A percentile compares a stretch with the other conserved stretches of the same genome.
phyloP scores from a whole-genome alignment of 768 basidiomycete genomes.

The Gymnopilus junonius region DNA sequence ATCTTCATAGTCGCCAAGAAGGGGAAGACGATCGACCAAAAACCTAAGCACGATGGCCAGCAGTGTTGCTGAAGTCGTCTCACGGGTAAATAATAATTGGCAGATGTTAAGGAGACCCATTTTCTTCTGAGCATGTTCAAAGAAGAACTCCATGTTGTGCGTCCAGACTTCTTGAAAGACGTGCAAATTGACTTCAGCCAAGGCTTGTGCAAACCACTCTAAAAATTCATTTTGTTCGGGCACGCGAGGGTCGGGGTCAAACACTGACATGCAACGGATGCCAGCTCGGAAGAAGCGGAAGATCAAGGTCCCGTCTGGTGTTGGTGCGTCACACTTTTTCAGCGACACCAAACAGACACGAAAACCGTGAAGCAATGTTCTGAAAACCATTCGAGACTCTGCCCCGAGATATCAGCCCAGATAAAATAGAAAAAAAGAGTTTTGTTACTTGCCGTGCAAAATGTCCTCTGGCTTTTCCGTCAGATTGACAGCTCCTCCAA shows the following conservation, averaged over 20 bases:
- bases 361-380: conserved; percentile 88
- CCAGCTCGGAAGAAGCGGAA: conserved; percentile 87
- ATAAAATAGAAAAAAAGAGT: background rate
- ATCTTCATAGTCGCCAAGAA: conserved; percentile 86
- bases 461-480: conserved; percentile 84
- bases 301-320: conserved; percentile 86
- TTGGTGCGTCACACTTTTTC: conserved; percentile 77
- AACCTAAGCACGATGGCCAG: conserved; percentile 89
- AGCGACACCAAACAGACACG: conserved; percentile 77
- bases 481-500: conserved; percentile 76
- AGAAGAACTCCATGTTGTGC: conserved; percentile 89
- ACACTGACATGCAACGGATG: conserved; percentile 83
- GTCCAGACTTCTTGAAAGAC: conserved; percentile 98
- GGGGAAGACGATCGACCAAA: conserved; percentile 79
- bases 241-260: conserved; percentile 71
- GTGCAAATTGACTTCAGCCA: conserved; percentile 85
- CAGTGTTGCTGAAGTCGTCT: conserved; percentile 76
- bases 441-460: conserved; percentile 62
- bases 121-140: conserved; percentile 77
- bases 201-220: conserved; percentile 81
- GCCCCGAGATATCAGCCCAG: conserved; percentile 12
- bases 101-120: conserved; percentile 83
- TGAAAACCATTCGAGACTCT: conserved; percentile 89
- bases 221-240: conserved; percentile 73
- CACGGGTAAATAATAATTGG: conserved; percentile 80